Conservation (phyloP, 306 rosid species). For the Arachis stenosperma region DNA sequence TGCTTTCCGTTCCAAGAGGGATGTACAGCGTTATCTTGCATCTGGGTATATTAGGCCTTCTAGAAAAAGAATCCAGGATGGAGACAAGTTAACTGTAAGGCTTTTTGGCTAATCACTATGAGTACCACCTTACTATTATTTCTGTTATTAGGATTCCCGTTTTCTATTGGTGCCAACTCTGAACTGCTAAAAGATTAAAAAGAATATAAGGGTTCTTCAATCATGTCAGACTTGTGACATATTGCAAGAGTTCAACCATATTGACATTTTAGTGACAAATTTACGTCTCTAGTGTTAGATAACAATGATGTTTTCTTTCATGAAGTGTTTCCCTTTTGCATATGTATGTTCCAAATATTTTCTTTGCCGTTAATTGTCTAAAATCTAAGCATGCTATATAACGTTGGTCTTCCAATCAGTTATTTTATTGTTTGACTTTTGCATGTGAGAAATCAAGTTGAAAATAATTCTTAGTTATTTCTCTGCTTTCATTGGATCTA, state of each 20-base stretch:
- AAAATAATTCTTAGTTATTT: constrained; percentile 31
- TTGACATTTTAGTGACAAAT: constrained; percentile 21
- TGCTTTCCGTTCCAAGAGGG: constrained; percentile 54
- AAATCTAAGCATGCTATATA: constrained; percentile 10
- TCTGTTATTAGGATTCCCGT: constrained; percentile 31
- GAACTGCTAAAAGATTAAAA: neutral
- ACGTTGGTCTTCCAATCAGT: neutral
- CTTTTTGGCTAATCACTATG: constrained; percentile 14
- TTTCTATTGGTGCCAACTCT: constrained; percentile 30
- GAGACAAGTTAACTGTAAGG: constrained; percentile 43
- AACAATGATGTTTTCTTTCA: constrained; percentile 6
- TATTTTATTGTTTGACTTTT: neutral
- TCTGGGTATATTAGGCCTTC: constrained; percentile 48
- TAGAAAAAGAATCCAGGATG: constrained; percentile 42
- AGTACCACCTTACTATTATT: constrained; percentile 18
- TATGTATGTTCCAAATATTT: constrained; percentile 2
- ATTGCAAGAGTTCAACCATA: constrained; percentile 19
- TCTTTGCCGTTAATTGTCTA: constrained; percentile 16
- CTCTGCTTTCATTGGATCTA: constrained; percentile 46
- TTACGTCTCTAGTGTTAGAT: neutral
- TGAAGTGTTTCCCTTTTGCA: constrained; percentile 17
- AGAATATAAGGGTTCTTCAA: constrained; percentile 31
- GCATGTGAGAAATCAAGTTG: constrained; percentile 33
- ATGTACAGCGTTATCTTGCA: constrained; percentile 47
- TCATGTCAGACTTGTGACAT: constrained; percentile 9